Conservation (phyloP, 441 rosid species). For the Populus hybrid region DNA sequence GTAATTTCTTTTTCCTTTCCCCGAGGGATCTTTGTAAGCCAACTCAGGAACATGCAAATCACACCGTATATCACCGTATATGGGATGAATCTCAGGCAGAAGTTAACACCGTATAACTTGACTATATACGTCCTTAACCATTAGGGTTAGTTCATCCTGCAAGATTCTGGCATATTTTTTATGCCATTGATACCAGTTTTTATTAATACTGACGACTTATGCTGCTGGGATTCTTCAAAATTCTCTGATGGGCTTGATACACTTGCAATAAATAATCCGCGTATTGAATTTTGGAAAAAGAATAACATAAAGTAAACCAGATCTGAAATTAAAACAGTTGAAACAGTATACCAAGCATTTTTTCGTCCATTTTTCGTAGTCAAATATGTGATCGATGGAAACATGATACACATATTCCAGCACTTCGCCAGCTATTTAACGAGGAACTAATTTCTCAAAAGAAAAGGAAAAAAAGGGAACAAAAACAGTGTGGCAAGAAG, state of each 20-base stretch:
- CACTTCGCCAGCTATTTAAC: constrained; percentile 4
- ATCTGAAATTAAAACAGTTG: not conserved
- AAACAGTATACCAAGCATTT: not conserved
- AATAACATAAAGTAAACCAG: not conserved
- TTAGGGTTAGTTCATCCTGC: not conserved
- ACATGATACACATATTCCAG: not conserved
- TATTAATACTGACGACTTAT: not conserved
- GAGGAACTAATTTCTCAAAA: not conserved
- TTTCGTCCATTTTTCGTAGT: not conserved
- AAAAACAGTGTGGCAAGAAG: not conserved
- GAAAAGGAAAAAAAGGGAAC: not conserved
- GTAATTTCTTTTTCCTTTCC: not conserved
- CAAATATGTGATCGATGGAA: not conserved
- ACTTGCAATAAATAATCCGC: not conserved
- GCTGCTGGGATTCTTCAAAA: not conserved
- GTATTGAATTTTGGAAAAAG: not conserved
- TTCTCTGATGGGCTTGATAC: not conserved
- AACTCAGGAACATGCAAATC: not conserved
- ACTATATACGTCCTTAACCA: not conserved
- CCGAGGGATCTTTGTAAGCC: not conserved
- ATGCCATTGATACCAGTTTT: not conserved
- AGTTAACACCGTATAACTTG: not conserved
- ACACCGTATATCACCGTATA: not conserved
- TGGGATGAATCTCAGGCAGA: not conserved
- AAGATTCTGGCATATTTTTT: not conserved